A percentile compares a stretch with the other conserved stretches of the same genome.
Conservation (phyloP, 2,329 filamentous ascomycete genomes). For the Fusarium verticillioides region DNA sequence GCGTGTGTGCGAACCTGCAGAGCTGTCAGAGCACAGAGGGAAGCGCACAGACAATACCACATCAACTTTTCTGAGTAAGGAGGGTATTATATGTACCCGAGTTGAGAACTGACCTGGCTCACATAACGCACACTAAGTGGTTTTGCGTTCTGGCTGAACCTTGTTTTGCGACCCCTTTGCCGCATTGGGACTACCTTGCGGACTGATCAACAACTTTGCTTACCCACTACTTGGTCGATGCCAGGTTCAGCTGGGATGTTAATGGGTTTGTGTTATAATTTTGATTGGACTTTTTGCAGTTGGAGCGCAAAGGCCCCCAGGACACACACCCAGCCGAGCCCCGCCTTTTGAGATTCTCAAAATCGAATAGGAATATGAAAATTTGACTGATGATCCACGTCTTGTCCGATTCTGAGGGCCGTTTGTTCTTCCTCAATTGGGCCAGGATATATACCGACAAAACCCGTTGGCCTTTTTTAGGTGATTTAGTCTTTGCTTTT, state of each 20-base stretch:
- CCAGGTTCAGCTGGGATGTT: conserved; percentile 23
- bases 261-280: conserved; percentile 22
- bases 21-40: conserved; percentile 27
- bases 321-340: background rate
- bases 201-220: conserved; percentile 23
- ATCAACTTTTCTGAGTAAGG: conserved; percentile 17
- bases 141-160: conserved; percentile 33
- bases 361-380: conserved; percentile 1
- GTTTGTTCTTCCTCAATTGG: background rate
- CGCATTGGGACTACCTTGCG: conserved; percentile 28
- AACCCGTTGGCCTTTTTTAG: conserved; percentile 15
- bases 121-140: conserved; percentile 14
- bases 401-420: background rate
- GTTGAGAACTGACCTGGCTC: conserved; percentile 22
- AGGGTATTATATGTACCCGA: conserved; percentile 15
- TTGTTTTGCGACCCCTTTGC: conserved; percentile 31
- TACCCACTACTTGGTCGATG: conserved; percentile 28
- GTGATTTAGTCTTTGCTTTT: conserved; percentile 29
- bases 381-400: conserved; percentile 2
- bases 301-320: background rate
- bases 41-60: conserved; percentile 30
- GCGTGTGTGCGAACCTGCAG: conserved; percentile 8
- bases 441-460: background rate
- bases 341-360: conserved; percentile 1
- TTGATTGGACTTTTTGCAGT: conserved; percentile 18